These are phyloP conservation scores for Paxillus ammoniavirescens DNA, from an alignment of 768 basidiomycete genomes.

Conservation along the genomic window DNA sequence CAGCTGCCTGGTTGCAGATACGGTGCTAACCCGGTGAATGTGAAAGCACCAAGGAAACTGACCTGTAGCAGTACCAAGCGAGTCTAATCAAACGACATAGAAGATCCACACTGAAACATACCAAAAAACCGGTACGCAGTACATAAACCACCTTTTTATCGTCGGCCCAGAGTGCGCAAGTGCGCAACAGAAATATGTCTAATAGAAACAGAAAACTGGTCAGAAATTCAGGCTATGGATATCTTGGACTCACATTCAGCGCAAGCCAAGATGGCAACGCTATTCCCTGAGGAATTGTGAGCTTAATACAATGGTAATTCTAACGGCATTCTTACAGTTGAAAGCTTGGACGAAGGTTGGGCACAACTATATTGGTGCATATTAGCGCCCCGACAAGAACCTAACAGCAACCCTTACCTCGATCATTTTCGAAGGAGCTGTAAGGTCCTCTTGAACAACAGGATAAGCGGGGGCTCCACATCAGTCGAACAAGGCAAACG, in stretches of 20 bases:
- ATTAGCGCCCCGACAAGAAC: not conserved
- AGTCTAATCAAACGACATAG: too few species aligned
- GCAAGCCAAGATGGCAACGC: not conserved
- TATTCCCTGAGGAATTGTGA: not conserved
- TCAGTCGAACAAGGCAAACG: not conserved
- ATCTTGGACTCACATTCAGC: not conserved
- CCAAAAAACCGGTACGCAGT: not conserved
- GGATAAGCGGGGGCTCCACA: not conserved
- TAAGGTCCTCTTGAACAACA: not conserved
- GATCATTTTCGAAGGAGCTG: not conserved
- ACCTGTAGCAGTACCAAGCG: not conserved
- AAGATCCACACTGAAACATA: not conserved
- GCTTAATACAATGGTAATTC: not conserved
- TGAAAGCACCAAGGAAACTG: not conserved
- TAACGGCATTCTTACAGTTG: not conserved
- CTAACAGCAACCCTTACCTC: not conserved
- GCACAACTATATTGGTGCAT: not conserved
- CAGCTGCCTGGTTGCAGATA: not conserved
- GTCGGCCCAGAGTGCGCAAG: not conserved
- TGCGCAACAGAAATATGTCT: not conserved
- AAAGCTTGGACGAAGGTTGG: not conserved
- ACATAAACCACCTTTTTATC: not conserved
- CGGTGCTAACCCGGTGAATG: not conserved
- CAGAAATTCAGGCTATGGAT: not conserved
- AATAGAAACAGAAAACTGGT: too few species aligned